A percentile compares a stretch with the other conserved stretches of the same genome.
Evolutionary conservation across 2,329 filamentous ascomycete genomes (phyloP).

Genomic region (Fusarium phyllophilum): DNA sequence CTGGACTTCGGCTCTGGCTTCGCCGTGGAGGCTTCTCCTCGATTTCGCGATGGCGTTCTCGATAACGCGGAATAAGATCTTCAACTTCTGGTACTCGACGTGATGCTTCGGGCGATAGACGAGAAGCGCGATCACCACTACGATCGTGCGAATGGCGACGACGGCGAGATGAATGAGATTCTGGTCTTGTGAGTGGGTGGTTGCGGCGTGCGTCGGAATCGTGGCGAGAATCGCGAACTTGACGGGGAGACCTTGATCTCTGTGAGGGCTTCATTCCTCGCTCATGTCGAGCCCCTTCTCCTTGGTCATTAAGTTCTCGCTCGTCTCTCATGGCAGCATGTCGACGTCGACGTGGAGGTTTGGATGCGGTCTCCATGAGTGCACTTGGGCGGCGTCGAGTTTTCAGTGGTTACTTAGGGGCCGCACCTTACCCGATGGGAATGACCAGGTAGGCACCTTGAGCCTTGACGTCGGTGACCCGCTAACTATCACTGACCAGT

Average conservation of each 20-base stretch:
- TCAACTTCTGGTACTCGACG: constrained; percentile 47
- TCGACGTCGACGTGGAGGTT: constrained; percentile 50
- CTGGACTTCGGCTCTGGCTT: constrained; percentile 49
- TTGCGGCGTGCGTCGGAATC: constrained; percentile 46
- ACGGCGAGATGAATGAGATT: constrained; percentile 48
- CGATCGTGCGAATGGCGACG: constrained; percentile 53
- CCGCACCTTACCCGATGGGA: constrained; percentile 49
- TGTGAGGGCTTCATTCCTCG: constrained; percentile 48
- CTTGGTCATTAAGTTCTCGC: constrained; percentile 50
- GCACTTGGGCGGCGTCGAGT: constrained; percentile 49
- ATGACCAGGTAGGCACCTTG: constrained; percentile 34
- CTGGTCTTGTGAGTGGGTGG: constrained; percentile 48
- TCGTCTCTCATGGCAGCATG: constrained; percentile 56
- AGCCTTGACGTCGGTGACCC: constrained; percentile 19
- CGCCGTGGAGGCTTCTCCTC: constrained; percentile 48
- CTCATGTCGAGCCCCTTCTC: constrained; percentile 51
- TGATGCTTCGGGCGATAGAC: constrained; percentile 42
- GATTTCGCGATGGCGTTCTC: constrained; percentile 46
- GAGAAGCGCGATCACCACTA: constrained; percentile 48
- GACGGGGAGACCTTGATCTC: constrained; percentile 47
- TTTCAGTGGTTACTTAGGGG: constrained; percentile 49
- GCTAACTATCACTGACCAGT: constrained; percentile 30
- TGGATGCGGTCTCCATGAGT: constrained; percentile 46
- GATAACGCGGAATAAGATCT: constrained; percentile 53
- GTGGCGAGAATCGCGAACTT: constrained; percentile 44